Evolutionary conservation across 192 early-diverging fungal genomes (phyloP).

Genomic region (Coemansia sp.): DNA sequence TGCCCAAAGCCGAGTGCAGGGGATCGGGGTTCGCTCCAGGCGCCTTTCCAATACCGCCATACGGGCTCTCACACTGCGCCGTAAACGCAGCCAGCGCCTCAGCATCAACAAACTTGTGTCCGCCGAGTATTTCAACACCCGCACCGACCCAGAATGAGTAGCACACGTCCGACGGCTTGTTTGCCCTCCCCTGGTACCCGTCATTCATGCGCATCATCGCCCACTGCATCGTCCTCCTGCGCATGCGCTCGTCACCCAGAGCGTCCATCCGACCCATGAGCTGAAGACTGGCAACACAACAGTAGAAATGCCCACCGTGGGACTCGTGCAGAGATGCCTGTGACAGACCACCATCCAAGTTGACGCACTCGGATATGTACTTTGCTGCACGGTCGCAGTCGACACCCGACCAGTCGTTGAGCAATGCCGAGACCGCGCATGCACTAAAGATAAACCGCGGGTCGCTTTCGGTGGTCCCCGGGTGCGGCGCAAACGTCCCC

Average conservation of each 20-base stretch:
- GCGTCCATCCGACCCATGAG: conserved; percentile 65
- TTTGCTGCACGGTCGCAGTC: conserved; percentile 53
- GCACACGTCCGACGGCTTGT: conserved; percentile 90
- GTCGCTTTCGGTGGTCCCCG: conserved; percentile 74
- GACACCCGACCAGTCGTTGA: conserved; percentile 91
- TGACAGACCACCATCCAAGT: conserved; percentile 63
- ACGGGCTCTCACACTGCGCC: conserved; percentile 25
- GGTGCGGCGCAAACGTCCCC: conserved; percentile 76
- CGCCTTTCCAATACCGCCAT: conserved; percentile 48
- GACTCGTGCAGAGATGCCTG: conserved; percentile 77
- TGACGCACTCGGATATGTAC: conserved; percentile 39
- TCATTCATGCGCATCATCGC: conserved; percentile 68
- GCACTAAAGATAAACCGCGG: conserved; percentile 93
- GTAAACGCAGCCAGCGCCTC: conserved; percentile 16
- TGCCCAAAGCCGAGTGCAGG: conserved; percentile 45
- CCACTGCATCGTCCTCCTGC: conserved; percentile 66
- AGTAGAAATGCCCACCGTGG: conserved; percentile 88
- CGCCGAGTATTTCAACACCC: conserved; percentile 55
- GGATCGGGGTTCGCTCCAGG: conserved; percentile 38
- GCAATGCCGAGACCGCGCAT: conserved; percentile 71
- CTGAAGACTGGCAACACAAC: conserved; percentile 78
- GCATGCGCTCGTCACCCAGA: conserved; percentile 38
- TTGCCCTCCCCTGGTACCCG: conserved; percentile 89
- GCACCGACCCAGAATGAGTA: conserved; percentile 99
- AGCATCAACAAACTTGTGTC: conserved; percentile 34